Base-by-base conservation (phyloP, 768 basidiomycete genomes). In the Phylloporus scabripes region DNA sequence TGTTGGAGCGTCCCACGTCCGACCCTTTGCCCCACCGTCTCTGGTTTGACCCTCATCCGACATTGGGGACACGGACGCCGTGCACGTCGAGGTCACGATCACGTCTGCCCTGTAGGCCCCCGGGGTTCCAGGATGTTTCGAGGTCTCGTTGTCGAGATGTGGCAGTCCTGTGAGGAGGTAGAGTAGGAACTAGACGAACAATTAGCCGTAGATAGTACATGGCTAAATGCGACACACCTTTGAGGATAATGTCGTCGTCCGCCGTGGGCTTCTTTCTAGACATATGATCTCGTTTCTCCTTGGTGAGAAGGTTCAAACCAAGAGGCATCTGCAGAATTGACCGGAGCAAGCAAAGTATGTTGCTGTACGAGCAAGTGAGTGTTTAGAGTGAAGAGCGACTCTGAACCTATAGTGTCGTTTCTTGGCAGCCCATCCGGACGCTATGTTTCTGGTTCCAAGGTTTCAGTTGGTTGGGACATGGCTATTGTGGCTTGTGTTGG, bases 41-140 rank as follows among this genome's bases (percentile, higher is more conserved):
- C 10, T 93, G 94, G 1, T 93, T 98, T 7, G 94, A 87, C 46
- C 96, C 94, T 94, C 94, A 98, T 2, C 83, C 84, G 48, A 91
- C 80, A 65, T 95, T 92, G 0, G 93, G 92, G 14, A 96, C 86
- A 26, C 94, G 83, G 28, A 92, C 82, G 55, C 89, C 92, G 0
- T 90, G 87, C 9, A 81, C 81, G 56, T 88, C 84, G 10, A 77
- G 74, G 40, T 72, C 55, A n/a, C 53, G 53, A 14, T 61, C 57
- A 20, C 61, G 64, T 15, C 71, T 66, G 32, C 69, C 67, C 31
- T 77, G 76, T 58, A 99, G 71, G 14, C 95, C 95, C 32, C 90
- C 87, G 3, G 90, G 85, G 62, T 94, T 89, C 17, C 94, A 95
- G 0, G 95, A 95, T 0, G 95, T 98, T 56, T 96, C 95, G 57